Evolutionary conservation across 768 basidiomycete genomes (phyloP).

Genomic region (Cystofilobasidium bisporidii): DNA sequence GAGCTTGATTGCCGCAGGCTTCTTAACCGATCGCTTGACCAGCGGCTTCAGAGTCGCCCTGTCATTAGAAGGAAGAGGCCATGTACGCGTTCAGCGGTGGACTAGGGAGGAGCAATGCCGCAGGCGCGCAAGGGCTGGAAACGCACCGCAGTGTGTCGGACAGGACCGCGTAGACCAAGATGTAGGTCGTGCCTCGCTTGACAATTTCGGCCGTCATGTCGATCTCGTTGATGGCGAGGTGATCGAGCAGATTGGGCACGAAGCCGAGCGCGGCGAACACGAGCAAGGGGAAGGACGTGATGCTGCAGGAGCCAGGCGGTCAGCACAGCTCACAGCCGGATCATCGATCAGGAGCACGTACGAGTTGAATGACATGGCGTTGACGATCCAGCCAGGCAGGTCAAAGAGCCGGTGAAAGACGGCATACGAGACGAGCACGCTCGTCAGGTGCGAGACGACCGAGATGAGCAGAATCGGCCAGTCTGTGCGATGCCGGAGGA

Average conservation of each 20-base stretch:
- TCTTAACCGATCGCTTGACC: not conserved
- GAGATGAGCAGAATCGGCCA: slow-evolving; percentile 25
- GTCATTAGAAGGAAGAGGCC: no score
- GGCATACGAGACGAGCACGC: slow-evolving; percentile 15
- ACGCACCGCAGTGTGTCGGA: slow-evolving; percentile 12
- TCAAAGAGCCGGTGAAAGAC: slow-evolving; percentile 25
- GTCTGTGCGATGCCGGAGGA: no score
- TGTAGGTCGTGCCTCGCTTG: slow-evolving; percentile 19
- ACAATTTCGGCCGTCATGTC: slow-evolving; percentile 12
- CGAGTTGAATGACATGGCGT: slow-evolving; percentile 25
- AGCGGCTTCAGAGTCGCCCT: not conserved
- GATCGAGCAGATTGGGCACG: slow-evolving; percentile 5
- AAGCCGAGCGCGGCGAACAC: slow-evolving; percentile 22
- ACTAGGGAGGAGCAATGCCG: no score
- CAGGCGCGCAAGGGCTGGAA: not conserved
- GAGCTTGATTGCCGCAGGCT: not conserved
- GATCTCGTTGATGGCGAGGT: slow-evolving; percentile 12
- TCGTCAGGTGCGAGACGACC: slow-evolving; percentile 11
- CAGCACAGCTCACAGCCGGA: no score
- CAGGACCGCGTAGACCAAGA: slow-evolving; percentile 21
- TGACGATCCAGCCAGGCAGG: slow-evolving; percentile 20
- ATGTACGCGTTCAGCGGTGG: not conserved
- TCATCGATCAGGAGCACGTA: not conserved
- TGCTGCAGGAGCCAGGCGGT: no score
- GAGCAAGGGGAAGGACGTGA: slow-evolving; percentile 24